Conservation (phyloP, 1,284 basidiomycete species). For the Leccinum huronense region DNA sequence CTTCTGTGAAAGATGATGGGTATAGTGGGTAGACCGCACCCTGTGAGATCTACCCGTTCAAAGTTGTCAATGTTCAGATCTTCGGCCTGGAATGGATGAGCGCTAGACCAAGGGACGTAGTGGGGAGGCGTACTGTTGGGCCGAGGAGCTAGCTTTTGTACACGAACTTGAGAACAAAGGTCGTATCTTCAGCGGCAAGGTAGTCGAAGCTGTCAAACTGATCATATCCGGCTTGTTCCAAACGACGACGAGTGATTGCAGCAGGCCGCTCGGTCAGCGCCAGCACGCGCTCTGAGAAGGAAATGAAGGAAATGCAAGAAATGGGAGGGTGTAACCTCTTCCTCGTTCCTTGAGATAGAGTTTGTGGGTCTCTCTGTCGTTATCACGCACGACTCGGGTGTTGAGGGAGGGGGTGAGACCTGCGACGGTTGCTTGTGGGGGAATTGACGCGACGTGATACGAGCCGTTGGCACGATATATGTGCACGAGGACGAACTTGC, state of each 20-base stretch:
- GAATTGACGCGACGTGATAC: constrained; percentile 70
- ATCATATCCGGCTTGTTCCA: constrained; percentile 37
- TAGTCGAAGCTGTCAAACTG: constrained; percentile 78
- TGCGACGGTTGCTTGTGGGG: constrained; percentile 65
- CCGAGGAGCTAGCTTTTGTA: constrained; percentile 73
- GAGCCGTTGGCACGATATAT: constrained; percentile 78
- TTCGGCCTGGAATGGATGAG: constrained; percentile 51
- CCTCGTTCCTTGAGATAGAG: constrained; percentile 84
- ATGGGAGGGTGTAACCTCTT: constrained; percentile 52
- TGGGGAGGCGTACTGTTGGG: constrained; percentile 51
- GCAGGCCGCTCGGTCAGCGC: constrained; percentile 85
- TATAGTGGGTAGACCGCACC: constrained; percentile 85
- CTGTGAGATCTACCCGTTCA: constrained; percentile 84
- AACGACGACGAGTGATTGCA: constrained; percentile 78
- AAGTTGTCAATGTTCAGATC: constrained; percentile 75
- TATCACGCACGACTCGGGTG: constrained; percentile 47
- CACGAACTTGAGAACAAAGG: constrained; percentile 88
- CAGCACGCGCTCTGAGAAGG: constrained; percentile 70
- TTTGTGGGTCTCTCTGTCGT: constrained; percentile 61
- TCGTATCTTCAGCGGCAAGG: constrained; percentile 80
- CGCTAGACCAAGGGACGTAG: not conserved
- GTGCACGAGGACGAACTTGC: constrained; percentile 41
- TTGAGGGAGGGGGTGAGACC: constrained; percentile 69
- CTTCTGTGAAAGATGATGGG: constrained; percentile 88
- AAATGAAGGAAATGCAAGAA: constrained; percentile 11